Percentiles rank a stretch among this genome's conserved stretches.
Evolutionary conservation across 2,329 filamentous ascomycete species (phyloP).

Genomic region (Aquanectria penicillioides): DNA sequence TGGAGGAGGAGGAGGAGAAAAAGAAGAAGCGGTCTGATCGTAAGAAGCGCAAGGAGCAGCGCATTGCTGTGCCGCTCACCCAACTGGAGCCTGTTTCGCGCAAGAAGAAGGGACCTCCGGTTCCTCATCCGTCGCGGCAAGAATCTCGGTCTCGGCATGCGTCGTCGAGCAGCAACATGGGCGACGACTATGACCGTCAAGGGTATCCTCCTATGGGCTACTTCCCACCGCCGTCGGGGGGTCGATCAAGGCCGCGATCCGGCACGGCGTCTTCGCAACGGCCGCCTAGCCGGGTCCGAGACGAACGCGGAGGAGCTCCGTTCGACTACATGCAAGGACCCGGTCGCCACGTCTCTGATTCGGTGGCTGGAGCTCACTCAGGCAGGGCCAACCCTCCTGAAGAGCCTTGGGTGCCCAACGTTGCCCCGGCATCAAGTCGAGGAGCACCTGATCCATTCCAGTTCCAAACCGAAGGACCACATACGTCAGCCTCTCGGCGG

Average conservation of each 20-base stretch:
- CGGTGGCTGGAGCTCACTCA: slow-evolving; percentile 47
- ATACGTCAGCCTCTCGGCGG: slow-evolving; percentile 49
- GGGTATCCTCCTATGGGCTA: slow-evolving; percentile 61
- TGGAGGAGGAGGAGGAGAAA: slow-evolving; percentile 57
- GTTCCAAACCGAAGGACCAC: slow-evolving; percentile 60
- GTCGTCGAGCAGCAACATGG: slow-evolving; percentile 49
- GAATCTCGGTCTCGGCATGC: slow-evolving; percentile 52
- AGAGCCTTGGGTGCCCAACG: slow-evolving; percentile 41
- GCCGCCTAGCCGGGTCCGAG: slow-evolving; percentile 45
- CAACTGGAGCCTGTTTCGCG: slow-evolving; percentile 58
- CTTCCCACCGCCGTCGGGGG: slow-evolving; percentile 58
- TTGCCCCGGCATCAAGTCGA: slow-evolving; percentile 39
- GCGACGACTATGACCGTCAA: slow-evolving; percentile 44
- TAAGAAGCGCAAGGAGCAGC: slow-evolving; percentile 56
- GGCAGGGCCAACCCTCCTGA: slow-evolving; percentile 45
- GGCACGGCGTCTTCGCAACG: slow-evolving; percentile 52
- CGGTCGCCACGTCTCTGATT: slow-evolving; percentile 58
- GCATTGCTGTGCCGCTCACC: slow-evolving; percentile 63
- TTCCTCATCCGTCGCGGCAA: slow-evolving; percentile 38
- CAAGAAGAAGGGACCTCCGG: slow-evolving; percentile 45
- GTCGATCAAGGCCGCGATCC: slow-evolving; percentile 54
- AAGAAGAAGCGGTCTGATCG: slow-evolving; percentile 46
- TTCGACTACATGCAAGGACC: slow-evolving; percentile 55
- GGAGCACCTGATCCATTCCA: slow-evolving; percentile 59
- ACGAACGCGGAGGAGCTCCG: slow-evolving; percentile 53